Base-by-base conservation (phyloP, 805 yeast genomes). In the Candida dajiaensis region DNA sequence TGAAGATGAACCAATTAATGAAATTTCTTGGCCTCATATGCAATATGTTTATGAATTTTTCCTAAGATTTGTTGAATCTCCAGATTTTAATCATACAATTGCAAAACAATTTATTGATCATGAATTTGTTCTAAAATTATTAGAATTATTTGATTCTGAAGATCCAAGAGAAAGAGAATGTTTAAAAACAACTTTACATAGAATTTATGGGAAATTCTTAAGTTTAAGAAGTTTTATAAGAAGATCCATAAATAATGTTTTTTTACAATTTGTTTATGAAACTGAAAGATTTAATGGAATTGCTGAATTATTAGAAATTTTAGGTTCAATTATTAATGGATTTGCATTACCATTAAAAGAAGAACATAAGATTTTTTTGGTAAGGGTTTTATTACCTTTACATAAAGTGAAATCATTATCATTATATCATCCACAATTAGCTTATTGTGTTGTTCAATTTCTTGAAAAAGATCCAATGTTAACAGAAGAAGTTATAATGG, bases 1-100 rank as follows among this genome's bases (percentile, higher is more conserved):
- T 68, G 99, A 94, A 68, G 99, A 94, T 70, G 99, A 94, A 67
- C 98, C 98, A 3, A 95, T 94, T 35, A 81, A 82, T 57, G 98
- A 94, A 64, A 79, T 92, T 52, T 90, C 97, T 10, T 94, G 99
- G 99, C 96, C 98, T 12, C 99, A 94, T 65, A 94, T 94, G 98
- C 95, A 89, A 67, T 78, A 89, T 38, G 95, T 90, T 28, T 94
- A 94, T 69, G 98, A 94, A 66, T 89, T 94, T 59, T 92, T 94
- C 63, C 71, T 94, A 50, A 74, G 96, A 59, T 92, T 94, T 67
- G 83, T 94, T 45, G 98, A 94, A 68, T 82, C 92, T 53, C 95
- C 96, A 2, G 97, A 90, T 67, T 92, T 94, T 66, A 87, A 88
- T 62, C 96, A 90, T 62, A 89, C 89, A 45, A 72, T 85, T 41